phyloP scores from a whole-genome alignment of 768 basidiomycete species.

The Auricularia heimuer region DNA sequence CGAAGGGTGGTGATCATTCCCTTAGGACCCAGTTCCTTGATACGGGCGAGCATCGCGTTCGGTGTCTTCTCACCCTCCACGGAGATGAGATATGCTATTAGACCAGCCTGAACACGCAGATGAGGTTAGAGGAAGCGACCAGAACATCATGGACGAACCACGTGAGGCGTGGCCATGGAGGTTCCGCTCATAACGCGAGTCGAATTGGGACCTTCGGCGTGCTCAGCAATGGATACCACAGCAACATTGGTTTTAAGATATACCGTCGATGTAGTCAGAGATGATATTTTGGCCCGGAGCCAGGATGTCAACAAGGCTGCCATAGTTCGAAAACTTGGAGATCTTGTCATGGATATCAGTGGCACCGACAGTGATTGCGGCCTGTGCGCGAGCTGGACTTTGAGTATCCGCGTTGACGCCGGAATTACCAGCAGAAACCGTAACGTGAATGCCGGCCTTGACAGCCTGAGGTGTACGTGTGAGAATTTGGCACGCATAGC shows the following conservation, averaged over 20 bases:
- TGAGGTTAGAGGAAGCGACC: slow-evolving; percentile 1
- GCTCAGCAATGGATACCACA: background rate
- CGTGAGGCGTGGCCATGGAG: slow-evolving; percentile 8
- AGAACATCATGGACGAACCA: background rate
- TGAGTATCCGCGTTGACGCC: slow-evolving; percentile 5
- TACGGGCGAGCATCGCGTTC: background rate
- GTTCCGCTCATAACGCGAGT: slow-evolving; percentile 7
- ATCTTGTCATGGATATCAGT: slow-evolving; percentile 9
- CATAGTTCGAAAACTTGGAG: slow-evolving; percentile 11
- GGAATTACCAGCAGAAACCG: slow-evolving; percentile 12
- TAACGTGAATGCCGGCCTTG: slow-evolving; percentile 9
- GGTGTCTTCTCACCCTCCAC: background rate
- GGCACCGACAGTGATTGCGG: slow-evolving; percentile 11
- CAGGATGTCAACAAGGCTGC: slow-evolving; percentile 11
- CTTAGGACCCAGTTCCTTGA: slow-evolving; percentile 48
- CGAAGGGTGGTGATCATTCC: slow-evolving; percentile 81
- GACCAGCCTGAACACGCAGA: background rate
- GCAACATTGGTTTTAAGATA: background rate
- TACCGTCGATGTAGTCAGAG: slow-evolving; percentile 7
- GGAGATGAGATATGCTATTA: slow-evolving; percentile 4
- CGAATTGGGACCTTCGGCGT: background rate
- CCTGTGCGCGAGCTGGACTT: slow-evolving; percentile 7
- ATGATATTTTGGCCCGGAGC: slow-evolving; percentile 10
- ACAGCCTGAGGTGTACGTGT: background rate
- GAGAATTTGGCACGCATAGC: no score